Percentiles rank a stretch among this genome's conserved stretches.
Conservation (phyloP, 352 stramenopile genomes). For the Phytophthora pinifolia region DNA sequence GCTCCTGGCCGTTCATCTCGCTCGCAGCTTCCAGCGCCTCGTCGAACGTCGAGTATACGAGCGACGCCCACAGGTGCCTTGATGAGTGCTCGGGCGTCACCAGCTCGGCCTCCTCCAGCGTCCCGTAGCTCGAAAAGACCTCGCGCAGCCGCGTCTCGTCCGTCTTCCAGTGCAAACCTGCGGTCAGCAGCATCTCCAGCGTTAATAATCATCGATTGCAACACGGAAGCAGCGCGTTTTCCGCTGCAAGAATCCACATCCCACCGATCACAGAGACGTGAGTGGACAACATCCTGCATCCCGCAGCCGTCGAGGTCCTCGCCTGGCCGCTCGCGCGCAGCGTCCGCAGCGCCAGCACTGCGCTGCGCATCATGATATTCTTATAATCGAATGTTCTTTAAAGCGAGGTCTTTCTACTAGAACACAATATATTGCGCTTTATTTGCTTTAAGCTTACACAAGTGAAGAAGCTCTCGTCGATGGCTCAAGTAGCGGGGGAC, state of each 20-base stretch:
- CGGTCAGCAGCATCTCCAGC: not conserved
- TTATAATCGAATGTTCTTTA: not conserved
- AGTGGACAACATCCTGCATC: constrained; percentile 35
- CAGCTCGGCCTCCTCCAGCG: constrained; percentile 56
- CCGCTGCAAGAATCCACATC: not conserved
- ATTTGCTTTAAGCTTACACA: constrained; percentile 4
- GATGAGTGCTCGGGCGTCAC: constrained; percentile 59
- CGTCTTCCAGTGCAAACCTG: constrained; percentile 84
- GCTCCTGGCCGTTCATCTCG: constrained; percentile 83
- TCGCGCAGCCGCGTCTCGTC: constrained; percentile 68
- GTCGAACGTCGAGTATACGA: constrained; percentile 71
- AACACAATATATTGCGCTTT: constrained; percentile 13
- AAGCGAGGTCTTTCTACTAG: constrained; percentile 6
- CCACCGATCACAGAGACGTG: constrained; percentile 62
- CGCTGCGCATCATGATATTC: no score
- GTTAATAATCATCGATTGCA: constrained; percentile 18
- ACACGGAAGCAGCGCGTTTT: constrained; percentile 2
- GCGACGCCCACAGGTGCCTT: constrained; percentile 59
- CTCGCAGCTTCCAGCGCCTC: constrained; percentile 66
- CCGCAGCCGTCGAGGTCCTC: not conserved
- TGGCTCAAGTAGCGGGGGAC: constrained; percentile 29
- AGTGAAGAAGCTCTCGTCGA: not conserved
- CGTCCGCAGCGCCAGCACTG: no score
- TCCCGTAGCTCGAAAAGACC: constrained; percentile 55
- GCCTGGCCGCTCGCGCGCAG: constrained; percentile 14